A percentile compares a stretch with the other conserved stretches of the same genome.
Evolutionary conservation across 2,329 filamentous ascomycete genomes (phyloP).

Genomic region (Phaeosphaeriaceae sp.): DNA sequence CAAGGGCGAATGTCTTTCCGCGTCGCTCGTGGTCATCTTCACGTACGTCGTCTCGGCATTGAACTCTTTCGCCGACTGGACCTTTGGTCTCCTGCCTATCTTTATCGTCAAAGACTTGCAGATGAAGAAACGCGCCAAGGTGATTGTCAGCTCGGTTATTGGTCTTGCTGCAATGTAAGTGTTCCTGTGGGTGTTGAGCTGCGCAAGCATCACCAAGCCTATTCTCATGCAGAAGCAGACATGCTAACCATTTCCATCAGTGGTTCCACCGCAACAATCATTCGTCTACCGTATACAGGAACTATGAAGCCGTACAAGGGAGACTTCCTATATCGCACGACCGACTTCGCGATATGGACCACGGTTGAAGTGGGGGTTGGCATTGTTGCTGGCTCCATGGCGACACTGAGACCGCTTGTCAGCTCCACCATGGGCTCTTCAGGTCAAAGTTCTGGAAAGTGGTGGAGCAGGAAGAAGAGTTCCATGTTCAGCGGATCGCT

Average conservation of each 20-base stretch:
- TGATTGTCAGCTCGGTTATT: constrained; percentile 60
- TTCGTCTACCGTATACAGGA: constrained; percentile 36
- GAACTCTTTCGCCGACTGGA: constrained; percentile 39
- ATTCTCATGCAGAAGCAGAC: background rate
- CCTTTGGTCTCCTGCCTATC: constrained; percentile 44
- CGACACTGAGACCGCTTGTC: constrained; percentile 34
- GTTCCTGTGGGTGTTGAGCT: background rate
- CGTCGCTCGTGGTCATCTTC: constrained; percentile 58
- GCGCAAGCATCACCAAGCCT: background rate
- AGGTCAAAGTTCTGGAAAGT: background rate
- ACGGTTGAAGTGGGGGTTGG: constrained; percentile 36
- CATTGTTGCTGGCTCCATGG: constrained; percentile 37
- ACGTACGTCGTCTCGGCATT: constrained; percentile 50
- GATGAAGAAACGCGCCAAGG: constrained; percentile 61
- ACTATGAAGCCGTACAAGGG: constrained; percentile 33
- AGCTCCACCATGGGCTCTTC: constrained; percentile 8
- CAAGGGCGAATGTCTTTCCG: constrained; percentile 50
- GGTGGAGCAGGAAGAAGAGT: constrained; percentile 12
- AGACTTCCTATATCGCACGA: constrained; percentile 41
- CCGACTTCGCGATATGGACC: constrained; percentile 42
- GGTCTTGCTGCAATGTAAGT: constrained; percentile 52
- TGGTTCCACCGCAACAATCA: constrained; percentile 49
- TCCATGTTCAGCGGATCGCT: constrained; percentile 12
- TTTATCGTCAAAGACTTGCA: constrained; percentile 63
- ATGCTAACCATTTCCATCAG: constrained; percentile 20